Percentiles rank a stretch among this genome's conserved stretches.
Evolutionary conservation across 306 rosid genomes (phyloP).

Genomic region (Castanea crenata): DNA sequence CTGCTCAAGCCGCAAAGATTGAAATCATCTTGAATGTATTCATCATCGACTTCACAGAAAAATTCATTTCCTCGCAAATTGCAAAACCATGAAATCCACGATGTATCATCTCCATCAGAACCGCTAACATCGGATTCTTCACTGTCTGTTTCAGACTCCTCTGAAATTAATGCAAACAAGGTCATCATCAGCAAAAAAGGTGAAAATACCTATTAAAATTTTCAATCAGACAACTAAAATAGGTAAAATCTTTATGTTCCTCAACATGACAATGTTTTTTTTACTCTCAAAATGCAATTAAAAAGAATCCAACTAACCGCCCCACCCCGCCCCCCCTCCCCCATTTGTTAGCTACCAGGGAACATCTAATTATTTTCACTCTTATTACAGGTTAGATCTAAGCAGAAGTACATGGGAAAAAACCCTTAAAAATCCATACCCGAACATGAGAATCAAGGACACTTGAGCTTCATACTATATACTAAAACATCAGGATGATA

Average conservation of each 20-base stretch:
- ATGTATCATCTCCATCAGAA: constrained; percentile 93
- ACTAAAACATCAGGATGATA: neutral
- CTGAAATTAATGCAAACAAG: constrained; percentile 46
- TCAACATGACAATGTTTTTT: neutral
- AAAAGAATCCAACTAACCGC: neutral
- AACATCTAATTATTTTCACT: neutral
- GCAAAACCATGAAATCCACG: constrained; percentile 99
- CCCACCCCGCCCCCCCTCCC: neutral
- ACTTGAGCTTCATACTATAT: neutral
- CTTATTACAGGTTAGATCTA: neutral
- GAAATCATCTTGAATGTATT: constrained; percentile 93
- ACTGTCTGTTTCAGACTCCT: constrained; percentile 94
- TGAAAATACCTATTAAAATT: neutral
- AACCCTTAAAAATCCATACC: too few species aligned
- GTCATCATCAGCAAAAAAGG: neutral
- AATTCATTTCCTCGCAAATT: constrained; percentile 96
- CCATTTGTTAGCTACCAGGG: neutral
- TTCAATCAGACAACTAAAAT: neutral
- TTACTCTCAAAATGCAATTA: too few species aligned
- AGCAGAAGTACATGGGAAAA: neutral
- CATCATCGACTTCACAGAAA: constrained; percentile 97
- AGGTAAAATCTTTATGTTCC: neutral
- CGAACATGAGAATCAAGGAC: too few species aligned
- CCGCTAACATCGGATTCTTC: constrained; percentile 99
- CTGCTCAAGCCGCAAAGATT: constrained; percentile 96